phyloP scores from a whole-genome alignment of 305 asterid genomes.

The Fraxinus xanthoxyloides region DNA sequence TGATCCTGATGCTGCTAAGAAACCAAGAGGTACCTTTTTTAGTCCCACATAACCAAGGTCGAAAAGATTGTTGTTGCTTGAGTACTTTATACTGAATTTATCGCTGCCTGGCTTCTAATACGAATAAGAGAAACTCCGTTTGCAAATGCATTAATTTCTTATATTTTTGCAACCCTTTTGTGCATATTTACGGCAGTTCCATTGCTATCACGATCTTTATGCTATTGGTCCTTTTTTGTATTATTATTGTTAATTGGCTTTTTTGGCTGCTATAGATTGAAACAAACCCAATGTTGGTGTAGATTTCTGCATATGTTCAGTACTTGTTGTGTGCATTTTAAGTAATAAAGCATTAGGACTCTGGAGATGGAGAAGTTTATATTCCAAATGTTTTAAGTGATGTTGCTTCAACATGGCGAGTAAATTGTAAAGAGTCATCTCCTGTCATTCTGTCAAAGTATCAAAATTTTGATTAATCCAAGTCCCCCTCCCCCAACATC shows the following conservation, averaged over 20 bases:
- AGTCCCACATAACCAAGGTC: not conserved
- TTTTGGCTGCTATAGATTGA: not conserved
- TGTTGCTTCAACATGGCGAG: not conserved
- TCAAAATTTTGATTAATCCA: not conserved
- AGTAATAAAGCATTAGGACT: not conserved
- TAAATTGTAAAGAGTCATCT: not conserved
- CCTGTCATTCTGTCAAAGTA: not conserved
- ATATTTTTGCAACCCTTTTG: not conserved
- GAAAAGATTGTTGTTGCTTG: not conserved
- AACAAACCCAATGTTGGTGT: not conserved
- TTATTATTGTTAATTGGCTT: not conserved
- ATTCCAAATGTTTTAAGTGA: not conserved
- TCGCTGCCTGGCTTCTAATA: not conserved
- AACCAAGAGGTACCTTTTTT: slow-evolving; percentile 47
- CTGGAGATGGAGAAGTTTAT: not conserved
- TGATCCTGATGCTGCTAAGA: slow-evolving; percentile 40
- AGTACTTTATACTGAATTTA: not conserved
- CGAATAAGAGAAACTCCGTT: not conserved
- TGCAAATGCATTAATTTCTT: not conserved
- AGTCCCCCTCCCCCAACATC: not conserved
- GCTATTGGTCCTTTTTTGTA: not conserved
- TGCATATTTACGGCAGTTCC: not conserved
- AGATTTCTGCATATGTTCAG: not conserved
- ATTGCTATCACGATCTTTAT: not conserved
- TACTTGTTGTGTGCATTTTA: not conserved